Conservation (phyloP, 371 early-diverging fungal genomes). For the Cokeromyces recurvatus region DNA sequence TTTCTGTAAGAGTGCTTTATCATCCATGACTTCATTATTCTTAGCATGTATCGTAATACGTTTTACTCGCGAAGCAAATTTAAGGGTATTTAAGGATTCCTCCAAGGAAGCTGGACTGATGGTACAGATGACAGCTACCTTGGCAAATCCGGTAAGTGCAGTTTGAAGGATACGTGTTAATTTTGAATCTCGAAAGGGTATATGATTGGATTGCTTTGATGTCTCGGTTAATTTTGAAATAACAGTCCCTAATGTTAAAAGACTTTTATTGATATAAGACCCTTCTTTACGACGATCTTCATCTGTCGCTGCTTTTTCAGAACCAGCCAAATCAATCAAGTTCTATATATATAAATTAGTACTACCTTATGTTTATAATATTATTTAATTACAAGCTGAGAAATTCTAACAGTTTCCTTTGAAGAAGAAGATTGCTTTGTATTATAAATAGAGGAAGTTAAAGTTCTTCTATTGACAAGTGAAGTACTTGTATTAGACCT, state of each 20-base stretch:
- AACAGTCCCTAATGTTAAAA: constrained; percentile 87
- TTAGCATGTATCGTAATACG: constrained; percentile 64
- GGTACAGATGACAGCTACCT: constrained; percentile 82
- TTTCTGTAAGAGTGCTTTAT: constrained; percentile 82
- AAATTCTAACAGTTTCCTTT: constrained; percentile 54
- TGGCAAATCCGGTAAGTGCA: constrained; percentile 78
- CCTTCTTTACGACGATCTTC: constrained; percentile 87
- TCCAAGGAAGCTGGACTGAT: constrained; percentile 74
- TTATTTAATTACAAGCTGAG: constrained; percentile 53
- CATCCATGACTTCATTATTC: constrained; percentile 72
- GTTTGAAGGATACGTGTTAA: constrained; percentile 89
- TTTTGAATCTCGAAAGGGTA: constrained; percentile 93
- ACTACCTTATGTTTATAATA: too few species aligned
- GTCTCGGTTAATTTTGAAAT: constrained; percentile 66
- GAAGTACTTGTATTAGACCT: constrained; percentile 14
- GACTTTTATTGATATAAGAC: constrained; percentile 87
- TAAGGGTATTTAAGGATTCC: constrained; percentile 84
- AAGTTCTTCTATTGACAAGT: constrained; percentile 6
- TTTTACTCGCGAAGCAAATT: constrained; percentile 84
- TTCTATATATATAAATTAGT: constrained; percentile 48
- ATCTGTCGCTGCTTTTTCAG: constrained; percentile 81
- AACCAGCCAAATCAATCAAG: constrained; percentile 97
- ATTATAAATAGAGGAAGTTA: constrained; percentile 10
- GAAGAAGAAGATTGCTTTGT: too few species aligned
- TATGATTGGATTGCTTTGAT: constrained; percentile 36